Base-by-base conservation (phyloP, 1,139 yeast species). In the Candida frijolesensis region DNA sequence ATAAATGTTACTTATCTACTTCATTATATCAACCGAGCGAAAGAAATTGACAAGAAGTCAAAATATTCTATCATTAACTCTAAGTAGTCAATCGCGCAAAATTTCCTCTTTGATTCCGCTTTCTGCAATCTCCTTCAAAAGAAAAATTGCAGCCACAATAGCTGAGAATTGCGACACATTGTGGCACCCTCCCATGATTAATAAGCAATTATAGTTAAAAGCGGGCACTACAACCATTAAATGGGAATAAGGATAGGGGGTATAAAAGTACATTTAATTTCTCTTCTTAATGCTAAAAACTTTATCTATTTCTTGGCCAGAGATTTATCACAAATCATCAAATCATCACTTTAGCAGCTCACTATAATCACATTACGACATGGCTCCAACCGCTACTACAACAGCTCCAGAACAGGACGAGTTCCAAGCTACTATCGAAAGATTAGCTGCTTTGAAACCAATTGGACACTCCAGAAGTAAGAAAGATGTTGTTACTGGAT, bases 381-480 rank as follows among this genome's bases (percentile, higher is more conserved):
- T 48, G 51, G 30, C 51, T 12, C 51, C 51, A 32, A 27, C 52
- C 14, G 50, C 49, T 14, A 46, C 42, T 25, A 27, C 35, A n/a
- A 44, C 44, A 22, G 19, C 16, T 16, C 44, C 39, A 45, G 39
- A 32, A 32, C 43, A 42, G 14, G 41, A 49, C 14, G 62, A 60
- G n/a, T 38, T 57, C 19, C 57, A 60, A 22, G 50, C 53, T 10
- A 51, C 58, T 16, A 54, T 61, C 42, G 30, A 44, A 29, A 57
- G 57, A 42, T 53, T 62, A 45, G 63, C 66, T 11, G 44, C 45
- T 19, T 45, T 51, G 19, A 60, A 56, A 48, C 64, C 63, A 14
- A 46, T 61, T 49, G 63, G 63, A 3, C 57, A 54, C 38, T 40
- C 51, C 12, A 27, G 47, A 30, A 40, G 41, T 9, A 48, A 51